Conservation (phyloP, 1,284 basidiomycete species). For the Erythrobasidium hasegawianum region DNA sequence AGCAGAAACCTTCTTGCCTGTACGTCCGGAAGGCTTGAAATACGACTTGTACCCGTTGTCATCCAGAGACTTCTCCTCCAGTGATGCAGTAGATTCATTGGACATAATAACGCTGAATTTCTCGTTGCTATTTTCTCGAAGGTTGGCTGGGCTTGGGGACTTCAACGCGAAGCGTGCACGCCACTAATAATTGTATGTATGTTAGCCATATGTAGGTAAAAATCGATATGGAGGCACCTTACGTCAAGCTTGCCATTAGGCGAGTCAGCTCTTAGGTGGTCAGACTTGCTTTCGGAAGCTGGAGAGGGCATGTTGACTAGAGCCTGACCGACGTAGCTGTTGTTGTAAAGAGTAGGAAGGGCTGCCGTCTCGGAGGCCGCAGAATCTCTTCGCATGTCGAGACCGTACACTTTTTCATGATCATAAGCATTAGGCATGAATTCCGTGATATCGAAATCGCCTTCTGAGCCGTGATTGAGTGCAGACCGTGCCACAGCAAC, state of each 20-base stretch:
- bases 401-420: not conserved
- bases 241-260: slow-evolving; percentile 31
- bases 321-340: not conserved
- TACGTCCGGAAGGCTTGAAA: too few relatives aligned
- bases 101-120: not conserved
- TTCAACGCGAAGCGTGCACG: slow-evolving; percentile 24
- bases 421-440: not conserved
- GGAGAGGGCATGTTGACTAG: too few relatives aligned
- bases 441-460: not conserved
- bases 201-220: not conserved
- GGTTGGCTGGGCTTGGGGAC: slow-evolving; percentile 2
- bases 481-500: not conserved
- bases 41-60: not conserved
- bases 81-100: not conserved
- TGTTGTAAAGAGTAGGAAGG: slow-evolving; percentile 27
- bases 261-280: too few relatives aligned
- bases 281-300: too few relatives aligned
- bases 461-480: not conserved
- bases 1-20: not conserved
- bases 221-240: not conserved
- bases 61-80: slow-evolving; percentile 20
- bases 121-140: slow-evolving; percentile 8
- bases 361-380: not conserved
- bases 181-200: slow-evolving; percentile 2
- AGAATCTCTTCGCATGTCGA: not conserved